phyloP scores from a whole-genome alignment of 129 eudicot species.

The Kitagawia praeruptora region DNA sequence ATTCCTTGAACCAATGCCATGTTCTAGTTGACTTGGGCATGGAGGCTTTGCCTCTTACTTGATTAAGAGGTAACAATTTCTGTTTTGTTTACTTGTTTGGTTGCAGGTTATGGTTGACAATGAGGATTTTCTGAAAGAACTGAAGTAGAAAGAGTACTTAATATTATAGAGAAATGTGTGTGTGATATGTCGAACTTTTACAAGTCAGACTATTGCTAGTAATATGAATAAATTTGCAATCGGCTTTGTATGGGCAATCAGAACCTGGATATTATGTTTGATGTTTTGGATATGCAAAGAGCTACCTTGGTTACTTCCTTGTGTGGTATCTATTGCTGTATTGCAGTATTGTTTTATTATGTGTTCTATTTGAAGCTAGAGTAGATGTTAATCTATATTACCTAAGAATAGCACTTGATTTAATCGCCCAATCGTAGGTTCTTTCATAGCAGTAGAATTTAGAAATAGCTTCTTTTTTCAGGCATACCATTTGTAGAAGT shows the following conservation, averaged over 20 bases:
- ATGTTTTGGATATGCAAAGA: too few species aligned
- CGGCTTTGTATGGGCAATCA: not conserved
- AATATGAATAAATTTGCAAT: conserved; percentile 1
- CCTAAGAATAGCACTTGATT: too few species aligned
- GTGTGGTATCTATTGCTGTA: too few species aligned
- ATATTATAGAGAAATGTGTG: not conserved
- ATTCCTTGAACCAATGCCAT: not conserved
- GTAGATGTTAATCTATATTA: too few species aligned
- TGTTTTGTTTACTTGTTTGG: not conserved
- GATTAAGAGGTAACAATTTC: not conserved
- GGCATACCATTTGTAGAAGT: too few species aligned
- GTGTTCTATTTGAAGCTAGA: too few species aligned
- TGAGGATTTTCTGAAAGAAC: conserved; percentile 82
- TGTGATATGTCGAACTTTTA: not conserved
- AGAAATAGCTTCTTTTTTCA: too few species aligned
- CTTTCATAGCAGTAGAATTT: too few species aligned
- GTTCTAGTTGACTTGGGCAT: not conserved
- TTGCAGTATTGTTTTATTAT: too few species aligned
- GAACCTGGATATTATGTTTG: not conserved
- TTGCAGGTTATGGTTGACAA: conserved; percentile 81
- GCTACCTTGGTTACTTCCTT: too few species aligned
- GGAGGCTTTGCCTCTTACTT: not conserved
- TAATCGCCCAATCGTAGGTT: too few species aligned
- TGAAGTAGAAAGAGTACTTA: conserved; percentile 13
- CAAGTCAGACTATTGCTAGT: not conserved